phyloP scores from a whole-genome alignment of 352 stramenopile species.

The Phytophthora multivora region DNA sequence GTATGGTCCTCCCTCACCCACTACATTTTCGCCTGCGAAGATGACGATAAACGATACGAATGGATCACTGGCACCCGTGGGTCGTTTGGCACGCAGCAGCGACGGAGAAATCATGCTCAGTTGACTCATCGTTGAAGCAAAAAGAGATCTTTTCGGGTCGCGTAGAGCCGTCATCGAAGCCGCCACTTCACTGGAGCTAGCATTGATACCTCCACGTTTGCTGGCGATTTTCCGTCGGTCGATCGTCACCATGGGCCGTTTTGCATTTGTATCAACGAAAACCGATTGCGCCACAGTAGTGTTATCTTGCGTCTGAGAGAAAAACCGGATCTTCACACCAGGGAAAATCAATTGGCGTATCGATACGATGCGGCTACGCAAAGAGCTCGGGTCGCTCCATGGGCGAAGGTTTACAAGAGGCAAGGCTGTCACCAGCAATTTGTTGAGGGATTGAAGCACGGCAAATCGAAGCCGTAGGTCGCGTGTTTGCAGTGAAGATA shows the following conservation, averaged over 20 bases:
- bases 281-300: conserved; percentile 59
- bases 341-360: conserved; percentile 77
- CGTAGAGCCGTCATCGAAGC: conserved; percentile 34
- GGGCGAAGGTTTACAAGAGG: conserved; percentile 72
- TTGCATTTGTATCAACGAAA: conserved; percentile 47
- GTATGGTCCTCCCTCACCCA: conserved; percentile 80
- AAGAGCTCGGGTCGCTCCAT: conserved; percentile 48
- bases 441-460: conserved; percentile 68
- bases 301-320: conserved; percentile 72
- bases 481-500: conserved; percentile 52
- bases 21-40: conserved; percentile 80
- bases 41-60: conserved; percentile 85
- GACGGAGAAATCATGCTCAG: conserved; percentile 51
- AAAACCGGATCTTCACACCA: conserved; percentile 77
- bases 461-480: conserved; percentile 66
- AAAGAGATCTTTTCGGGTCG: conserved; percentile 67
- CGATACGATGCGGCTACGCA: conserved; percentile 56
- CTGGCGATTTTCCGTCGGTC: conserved; percentile 62
- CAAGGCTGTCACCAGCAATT: conserved; percentile 51
- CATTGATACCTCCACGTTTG: conserved; percentile 25
- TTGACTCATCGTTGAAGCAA: conserved; percentile 67
- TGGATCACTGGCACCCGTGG: conserved; percentile 74
- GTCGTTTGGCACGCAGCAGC: conserved; percentile 67
- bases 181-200: conserved; percentile 1
- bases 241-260: conserved; percentile 71